Percentiles rank a stretch among this genome's conserved stretches.
phyloP scores from a whole-genome alignment of 441 rosid species.

The Jatropha podagrica region DNA sequence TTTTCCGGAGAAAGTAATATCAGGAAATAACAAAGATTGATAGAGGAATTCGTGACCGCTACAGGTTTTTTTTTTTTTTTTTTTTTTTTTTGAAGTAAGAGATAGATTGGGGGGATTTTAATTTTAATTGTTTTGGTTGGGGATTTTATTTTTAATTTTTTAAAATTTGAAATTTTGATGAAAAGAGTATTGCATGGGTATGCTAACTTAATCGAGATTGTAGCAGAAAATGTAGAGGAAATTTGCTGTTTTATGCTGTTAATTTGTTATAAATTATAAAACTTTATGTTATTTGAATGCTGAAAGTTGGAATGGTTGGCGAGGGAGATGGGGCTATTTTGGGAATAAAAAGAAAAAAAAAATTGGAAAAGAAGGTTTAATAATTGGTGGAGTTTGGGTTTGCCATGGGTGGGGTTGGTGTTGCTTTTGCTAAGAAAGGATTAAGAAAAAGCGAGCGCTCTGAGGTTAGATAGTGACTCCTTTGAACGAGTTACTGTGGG shows the following conservation, averaged over 20 bases:
- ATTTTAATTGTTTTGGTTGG: neutral
- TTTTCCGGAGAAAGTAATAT: slow-evolving; percentile 17
- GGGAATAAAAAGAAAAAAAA: neutral
- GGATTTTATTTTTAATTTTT: neutral
- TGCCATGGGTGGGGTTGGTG: slow-evolving; percentile 33
- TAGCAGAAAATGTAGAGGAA: slow-evolving; percentile 22
- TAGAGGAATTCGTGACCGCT: neutral
- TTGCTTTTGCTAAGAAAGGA: neutral
- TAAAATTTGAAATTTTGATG: slow-evolving; percentile 29
- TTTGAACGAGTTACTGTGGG: no score
- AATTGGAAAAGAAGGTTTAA: neutral
- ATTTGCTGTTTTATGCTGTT: neutral
- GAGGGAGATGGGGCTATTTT: neutral
- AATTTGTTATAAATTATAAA: neutral
- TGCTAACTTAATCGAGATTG: slow-evolving; percentile 22
- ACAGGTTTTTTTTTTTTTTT: neutral
- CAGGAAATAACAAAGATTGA: slow-evolving; percentile 10
- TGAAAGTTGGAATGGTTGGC: neutral
- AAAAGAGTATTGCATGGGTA: slow-evolving; percentile 17
- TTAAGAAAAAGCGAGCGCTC: neutral
- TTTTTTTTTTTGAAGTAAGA: neutral
- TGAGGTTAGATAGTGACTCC: no score
- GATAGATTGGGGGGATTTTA: no score
- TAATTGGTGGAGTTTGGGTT: slow-evolving; percentile 33
- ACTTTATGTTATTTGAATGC: no score